Conservation (phyloP, 306 rosid species). For the Cucumis melo region DNA sequence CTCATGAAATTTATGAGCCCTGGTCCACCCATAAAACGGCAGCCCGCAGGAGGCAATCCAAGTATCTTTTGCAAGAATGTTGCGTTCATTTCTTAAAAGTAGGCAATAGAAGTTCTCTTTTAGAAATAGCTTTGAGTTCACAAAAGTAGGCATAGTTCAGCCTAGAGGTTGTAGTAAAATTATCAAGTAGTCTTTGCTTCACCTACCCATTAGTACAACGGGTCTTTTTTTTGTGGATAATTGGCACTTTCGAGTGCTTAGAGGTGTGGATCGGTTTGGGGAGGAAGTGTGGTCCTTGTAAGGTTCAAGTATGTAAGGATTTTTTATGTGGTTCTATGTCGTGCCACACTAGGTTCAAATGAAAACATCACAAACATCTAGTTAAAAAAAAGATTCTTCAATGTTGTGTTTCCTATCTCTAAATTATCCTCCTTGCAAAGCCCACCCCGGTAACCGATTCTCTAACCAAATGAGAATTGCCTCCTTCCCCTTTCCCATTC, state of each 20-base stretch:
- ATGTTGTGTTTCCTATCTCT: not conserved
- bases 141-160: too few relatives aligned
- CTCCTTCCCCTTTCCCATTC: too few relatives aligned
- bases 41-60: not conserved
- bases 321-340: not conserved
- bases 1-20: too few relatives aligned
- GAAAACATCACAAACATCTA: not conserved
- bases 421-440: not conserved
- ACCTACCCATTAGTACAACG: too few relatives aligned
- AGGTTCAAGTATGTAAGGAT: too few relatives aligned
- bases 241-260: too few relatives aligned
- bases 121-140: too few relatives aligned
- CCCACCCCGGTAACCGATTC: not conserved
- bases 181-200: too few relatives aligned
- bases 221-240: too few relatives aligned
- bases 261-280: too few relatives aligned
- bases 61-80: not conserved
- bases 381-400: not conserved
- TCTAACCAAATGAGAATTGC: not conserved
- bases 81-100: not conserved
- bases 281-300: too few relatives aligned
- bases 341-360: not conserved
- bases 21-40: not conserved
- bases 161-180: too few relatives aligned
- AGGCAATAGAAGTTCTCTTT: not conserved